Base-by-base conservation (phyloP, 2,329 filamentous ascomycete species). In the Sphaerulina musiva region DNA sequence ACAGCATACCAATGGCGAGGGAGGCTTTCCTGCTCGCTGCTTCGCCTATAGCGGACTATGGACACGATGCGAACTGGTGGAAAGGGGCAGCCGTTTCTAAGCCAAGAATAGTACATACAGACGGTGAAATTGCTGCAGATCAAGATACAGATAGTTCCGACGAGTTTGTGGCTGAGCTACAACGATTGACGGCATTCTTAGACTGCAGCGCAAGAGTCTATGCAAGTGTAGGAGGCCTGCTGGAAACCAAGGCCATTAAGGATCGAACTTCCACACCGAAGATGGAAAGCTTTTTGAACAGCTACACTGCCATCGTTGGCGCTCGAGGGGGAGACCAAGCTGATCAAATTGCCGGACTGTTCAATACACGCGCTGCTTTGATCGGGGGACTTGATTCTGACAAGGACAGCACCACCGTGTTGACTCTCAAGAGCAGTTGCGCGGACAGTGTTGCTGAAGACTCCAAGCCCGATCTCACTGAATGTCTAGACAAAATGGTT, bases 181-280 rank as follows among this genome's bases (percentile, higher is more conserved):
- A 85, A 64, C 75, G 82, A 10, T 62, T 85, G 45, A 80, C 84
- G 73, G 80, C 81, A 4, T 82, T 84, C 51, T 66, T 85, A 46
- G 80, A 83, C 61, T 69, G 67, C 4, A 81, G 81, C 3, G 69
- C 78, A 42, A 76, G 82, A 53, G 76, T 79, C 1, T 85, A 84
- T 65, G 81, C 78, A 4, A 83, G 78, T 57, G 71, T 73, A 5
- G 78, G 79, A 59, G 72, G 73, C 1, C 69, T 85, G 26, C 62
- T 57, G 11, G 56, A 65, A 49, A 63, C 58, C 11, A 58, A 62
- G 8, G 31, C 60, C 26, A 56, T 68, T 40, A 60, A 59, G 32
- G 51, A 58, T 2, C 52, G 44, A 4, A 38, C 46, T 2, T 51
- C 42, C 26, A 51, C 55, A 10, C 46, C 46, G 32, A 59, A 56